Evolutionary conservation across 148 eudicot species (phyloP), one percentile per base, ranked within the genome.

Genomic region (Fagopyrum homotropicum): DNA sequence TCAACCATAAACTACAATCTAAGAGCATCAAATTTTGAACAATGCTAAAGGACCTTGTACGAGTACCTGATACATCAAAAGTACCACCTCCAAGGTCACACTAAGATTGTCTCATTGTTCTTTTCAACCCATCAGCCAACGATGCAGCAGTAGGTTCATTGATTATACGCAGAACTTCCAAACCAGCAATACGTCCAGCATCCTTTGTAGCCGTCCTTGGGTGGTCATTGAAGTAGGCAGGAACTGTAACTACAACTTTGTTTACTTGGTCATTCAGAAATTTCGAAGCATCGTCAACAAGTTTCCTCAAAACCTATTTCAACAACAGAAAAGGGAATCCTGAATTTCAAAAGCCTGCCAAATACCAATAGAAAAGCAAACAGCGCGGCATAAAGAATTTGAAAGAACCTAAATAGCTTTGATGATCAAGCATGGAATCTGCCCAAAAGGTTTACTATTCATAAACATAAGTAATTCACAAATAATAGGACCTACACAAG

Each of bases 61-160:
- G 7, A 55, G 61, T 88, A 94, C 98, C 98, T 88, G 98, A 95
- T 76, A 95, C 98, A 83, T 95, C 98, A 85, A 95, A 95, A 45
- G 98, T 95, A 70, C 98, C 98, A 83, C 98, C 98, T 76, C 98
- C 98, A 78, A 94, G 98, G 83, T 94, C 98, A 94, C 10, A 94
- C 98, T 69, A 94, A 81, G 45, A 94, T 94, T 55, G 97, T 94
- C 77, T 95, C 97, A 70, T 95, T 92, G 80, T 85, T 92, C 82
- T 95, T 75, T 95, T 96, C 82, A 95, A 95, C 19, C 98, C 98
- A 86, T 92, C 90, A 17, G 98, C 98, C 80, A 95, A 80, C 6
- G 97, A 92, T 3, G 98, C 98, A 70, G 96, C 98, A 35, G 98
- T 95, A 12, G 98, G 98, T 82, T 95, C 98, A 72, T 95, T 95